Evolutionary conservation across 139 green algal species (phyloP), one percentile per base, ranked within the genome.

Genomic region (Ettlia oleoabundans): DNA sequence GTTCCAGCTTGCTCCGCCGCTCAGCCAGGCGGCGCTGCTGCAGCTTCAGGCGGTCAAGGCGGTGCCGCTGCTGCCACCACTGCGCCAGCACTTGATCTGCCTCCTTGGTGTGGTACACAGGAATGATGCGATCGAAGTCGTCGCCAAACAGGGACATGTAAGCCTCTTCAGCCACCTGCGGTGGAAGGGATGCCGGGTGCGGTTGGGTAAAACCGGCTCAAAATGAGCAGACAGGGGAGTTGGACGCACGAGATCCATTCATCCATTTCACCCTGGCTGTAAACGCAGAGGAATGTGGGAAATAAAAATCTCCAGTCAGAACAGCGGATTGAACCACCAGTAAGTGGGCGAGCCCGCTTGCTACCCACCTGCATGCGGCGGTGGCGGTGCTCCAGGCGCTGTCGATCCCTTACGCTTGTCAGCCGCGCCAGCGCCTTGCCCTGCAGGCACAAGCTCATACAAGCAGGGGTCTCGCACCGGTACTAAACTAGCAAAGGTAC

Each of bases 121-220:
- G 88, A 22, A 92, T 78, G 9, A 86, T 84, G 43, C 87, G 75
- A 42, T 92, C 90, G 86, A 94, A 94, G 33, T 93, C 88, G 5
- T 88, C 69, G 0, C 86, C 86, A 84, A 93, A 94, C 8, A 94
- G 40, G 9, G 51, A 33, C 1, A 22, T 19, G 15, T 68, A 80
- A 15, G 58, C 21, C 8, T 68, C 43, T 35, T 80, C 73, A 5
- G 73, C 73, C 52, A 80, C 73, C 73, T 80, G 73, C 26, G 38
- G 19, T 9, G 6, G 22, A 19, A 9, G 21, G n/a, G n/a, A n/a
- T n/a, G n/a, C n/a, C n/a, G n/a, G n/a, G n/a, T n/a, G n/a, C n/a
- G n/a, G n/a, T n/a, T n/a, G n/a, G n/a, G n/a, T n/a, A n/a, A n/a
- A n/a, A n/a, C n/a, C n/a, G n/a, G n/a, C n/a, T n/a, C n/a, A n/a